Percentiles rank a stretch among this genome's conserved stretches.
Evolutionary conservation across 257 asterid species (phyloP).

Genomic region (Plantago ovata): DNA sequence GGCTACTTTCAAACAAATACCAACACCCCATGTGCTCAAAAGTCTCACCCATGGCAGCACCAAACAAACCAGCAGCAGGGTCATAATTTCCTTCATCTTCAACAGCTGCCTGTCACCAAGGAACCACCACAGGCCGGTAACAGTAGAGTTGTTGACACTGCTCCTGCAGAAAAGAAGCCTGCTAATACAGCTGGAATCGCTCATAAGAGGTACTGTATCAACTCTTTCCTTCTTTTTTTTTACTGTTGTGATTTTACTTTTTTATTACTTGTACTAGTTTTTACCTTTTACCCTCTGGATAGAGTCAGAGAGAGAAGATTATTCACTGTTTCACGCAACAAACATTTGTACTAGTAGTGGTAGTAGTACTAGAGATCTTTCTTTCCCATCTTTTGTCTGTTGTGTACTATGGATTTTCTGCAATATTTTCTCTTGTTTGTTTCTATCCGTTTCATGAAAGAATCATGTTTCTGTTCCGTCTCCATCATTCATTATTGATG

Average conservation of each 20-base stretch:
- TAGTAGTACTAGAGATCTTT: no score
- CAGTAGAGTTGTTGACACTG: no score
- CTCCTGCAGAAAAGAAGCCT: constrained; percentile 66
- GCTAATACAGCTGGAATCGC: constrained; percentile 58
- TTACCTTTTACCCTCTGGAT: constrained; percentile 27
- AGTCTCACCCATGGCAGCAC: constrained; percentile 6
- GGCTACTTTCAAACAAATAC: no score
- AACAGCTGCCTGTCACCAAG: constrained; percentile 35
- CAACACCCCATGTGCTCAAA: constrained; percentile 22
- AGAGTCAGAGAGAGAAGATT: constrained; percentile 29
- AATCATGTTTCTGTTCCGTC: no score
- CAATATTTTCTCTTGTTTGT: constrained; percentile 3
- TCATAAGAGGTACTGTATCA: constrained; percentile 14
- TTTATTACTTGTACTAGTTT: no score
- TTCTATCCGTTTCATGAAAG: constrained; percentile 15
- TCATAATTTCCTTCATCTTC: constrained; percentile 41
- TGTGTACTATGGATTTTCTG: constrained; percentile 11
- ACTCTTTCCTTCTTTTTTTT: constrained; percentile 43
- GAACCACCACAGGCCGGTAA: constrained; percentile 54
- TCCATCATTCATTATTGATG: no score
- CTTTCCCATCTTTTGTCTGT: constrained; percentile 27
- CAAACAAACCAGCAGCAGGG: constrained; percentile 37
- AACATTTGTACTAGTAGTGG: constrained; percentile 39
- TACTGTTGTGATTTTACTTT: constrained; percentile 16
- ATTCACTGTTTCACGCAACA: constrained; percentile 41